Conservation (phyloP, 2,329 filamentous ascomycete genomes). For the Tolypocladium amazonense region DNA sequence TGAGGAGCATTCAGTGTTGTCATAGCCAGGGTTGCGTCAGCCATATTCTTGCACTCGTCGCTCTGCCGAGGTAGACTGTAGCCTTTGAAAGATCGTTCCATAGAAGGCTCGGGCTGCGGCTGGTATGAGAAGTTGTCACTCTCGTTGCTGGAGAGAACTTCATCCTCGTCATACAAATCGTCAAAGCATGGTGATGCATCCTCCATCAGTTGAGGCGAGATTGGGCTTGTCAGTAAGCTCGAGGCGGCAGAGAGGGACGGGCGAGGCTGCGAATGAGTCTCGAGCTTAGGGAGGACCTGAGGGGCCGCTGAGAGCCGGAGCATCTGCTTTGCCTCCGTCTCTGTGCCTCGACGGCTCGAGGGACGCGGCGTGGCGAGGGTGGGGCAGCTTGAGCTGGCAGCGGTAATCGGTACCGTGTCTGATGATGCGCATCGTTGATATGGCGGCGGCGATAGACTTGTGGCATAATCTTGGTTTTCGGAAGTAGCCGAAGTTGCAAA, state of each 20-base stretch:
- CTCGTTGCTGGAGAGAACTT: slow-evolving; percentile 23
- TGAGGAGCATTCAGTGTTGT: slow-evolving; percentile 11
- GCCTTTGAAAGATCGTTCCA: slow-evolving; percentile 15
- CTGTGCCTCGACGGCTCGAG: slow-evolving; percentile 4
- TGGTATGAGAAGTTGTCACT: slow-evolving; percentile 22
- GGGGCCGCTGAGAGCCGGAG: slow-evolving; percentile 9
- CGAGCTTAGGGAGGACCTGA: slow-evolving; percentile 11
- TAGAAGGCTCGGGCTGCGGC: slow-evolving; percentile 7
- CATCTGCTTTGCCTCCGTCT: slow-evolving; percentile 5
- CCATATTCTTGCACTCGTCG: slow-evolving; percentile 10
- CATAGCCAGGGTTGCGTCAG: background rate
- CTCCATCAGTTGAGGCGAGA: slow-evolving; percentile 26
- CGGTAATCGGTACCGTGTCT: slow-evolving; percentile 14
- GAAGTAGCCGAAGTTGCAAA: slow-evolving; percentile 43
- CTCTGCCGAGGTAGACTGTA: slow-evolving; percentile 35
- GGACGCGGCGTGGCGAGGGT: slow-evolving; percentile 12
- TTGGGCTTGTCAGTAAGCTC: slow-evolving; percentile 19
- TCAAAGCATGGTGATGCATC: slow-evolving; percentile 35
- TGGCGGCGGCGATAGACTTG: slow-evolving; percentile 43
- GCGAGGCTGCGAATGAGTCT: slow-evolving; percentile 13
- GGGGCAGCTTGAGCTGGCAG: slow-evolving; percentile 12
- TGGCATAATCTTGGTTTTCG: slow-evolving; percentile 32
- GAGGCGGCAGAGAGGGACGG: slow-evolving; percentile 17
- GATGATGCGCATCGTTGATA: slow-evolving; percentile 25
- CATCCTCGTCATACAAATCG: slow-evolving; percentile 32